Base-by-base conservation (phyloP, 257 asterid genomes). In the Nicotiana noctiflora region DNA sequence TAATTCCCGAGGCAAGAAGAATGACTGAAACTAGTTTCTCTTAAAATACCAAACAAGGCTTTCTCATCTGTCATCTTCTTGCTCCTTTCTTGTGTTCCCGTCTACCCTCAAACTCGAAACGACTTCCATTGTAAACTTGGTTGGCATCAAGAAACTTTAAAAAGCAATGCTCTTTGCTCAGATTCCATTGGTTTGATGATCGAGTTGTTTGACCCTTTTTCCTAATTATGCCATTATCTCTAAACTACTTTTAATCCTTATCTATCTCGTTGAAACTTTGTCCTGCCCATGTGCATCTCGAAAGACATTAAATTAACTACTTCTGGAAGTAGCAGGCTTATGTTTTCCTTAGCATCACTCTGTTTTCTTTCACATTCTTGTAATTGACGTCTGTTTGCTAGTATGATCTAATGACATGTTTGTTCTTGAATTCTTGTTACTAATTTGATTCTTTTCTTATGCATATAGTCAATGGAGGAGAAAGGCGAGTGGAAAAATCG, bases 401-500 rank as follows among this genome's bases (percentile, higher is more conserved):
- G 44, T 74, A 49, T 2, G 61, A 6, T 49, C 23, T 0, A 56
- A 23, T 72, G 60, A 8, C 79, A 74, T 23, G 14, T 14, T 72
- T 23, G 40, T 46, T 72, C 9, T 3, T 1, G 60, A 6, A 13
- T 46, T 68, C 13, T 11, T 23, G 60, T 14, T 72, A 72, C 82
- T 83, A 83, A 75, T 86, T 27, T 19, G 25, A 5, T 27, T 5
- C 65, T 25, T 77, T 25, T 56, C 10, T 79, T 44, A 23, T 74
- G 79, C 25, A 53, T 76, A 34, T 93, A 94, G 97, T 83, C 87
- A 77, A 82, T 82, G 83, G 96, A 82, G 49, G 93, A 88, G 62
- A 89, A 85, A 79, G 66, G 77, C 3, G 93, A 89, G 81, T 94
- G 98, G 98, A 93, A 87, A 84, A 83, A 61, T 84, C 90, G 87